Base-by-base conservation (phyloP, 768 basidiomycete genomes). In the Rhodotorula toruloides region DNA sequence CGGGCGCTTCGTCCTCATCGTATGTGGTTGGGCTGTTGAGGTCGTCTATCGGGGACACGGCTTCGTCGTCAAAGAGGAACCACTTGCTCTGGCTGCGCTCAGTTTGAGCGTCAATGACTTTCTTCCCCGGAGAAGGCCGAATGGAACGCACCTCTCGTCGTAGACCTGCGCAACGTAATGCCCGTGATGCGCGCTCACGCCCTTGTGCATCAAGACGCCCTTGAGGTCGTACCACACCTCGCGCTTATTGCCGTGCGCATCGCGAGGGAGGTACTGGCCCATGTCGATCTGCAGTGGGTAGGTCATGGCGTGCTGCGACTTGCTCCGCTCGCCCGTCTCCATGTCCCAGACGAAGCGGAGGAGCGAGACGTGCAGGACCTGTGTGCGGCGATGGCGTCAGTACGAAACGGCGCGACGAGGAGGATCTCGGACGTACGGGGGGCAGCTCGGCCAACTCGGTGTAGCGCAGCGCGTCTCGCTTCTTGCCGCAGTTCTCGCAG, bases 51-150 rank as follows among this genome's bases (percentile, higher is more conserved):
- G 63, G 25, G 0, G 85, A 85, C 8, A 94, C 90, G 8, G 78
- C 77, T 76, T 97, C 94, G 74, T 98, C 94, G 72, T 94, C 92
- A 78, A 91, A 98, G 66, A 87, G 85, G 75, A 86, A 93, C 93
- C 94, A 98, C 25, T 86, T 81, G 46, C 82, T 77, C 54, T 81
- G 81, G 56, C 88, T 90, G 64, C 42, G 37, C 0, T 37, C 34
- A 22, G 9, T 14, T 1, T 9, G n/a, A 19, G 3, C 29, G 31
- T 29, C 40, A 43, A n/a, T n/a, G n/a, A n/a, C n/a, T n/a, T n/a
- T n/a, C n/a, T n/a, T n/a, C n/a, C n/a, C n/a, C n/a, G n/a, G n/a
- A n/a, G n/a, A n/a, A n/a, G n/a, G 56, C 49, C 13, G 39, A 13
- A 29, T 65, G 50, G n/a, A 13, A 36, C 59, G 47, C 73, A 91